phyloP scores from a whole-genome alignment of 169 alveolate species.

The Eimeria sp. region DNA sequence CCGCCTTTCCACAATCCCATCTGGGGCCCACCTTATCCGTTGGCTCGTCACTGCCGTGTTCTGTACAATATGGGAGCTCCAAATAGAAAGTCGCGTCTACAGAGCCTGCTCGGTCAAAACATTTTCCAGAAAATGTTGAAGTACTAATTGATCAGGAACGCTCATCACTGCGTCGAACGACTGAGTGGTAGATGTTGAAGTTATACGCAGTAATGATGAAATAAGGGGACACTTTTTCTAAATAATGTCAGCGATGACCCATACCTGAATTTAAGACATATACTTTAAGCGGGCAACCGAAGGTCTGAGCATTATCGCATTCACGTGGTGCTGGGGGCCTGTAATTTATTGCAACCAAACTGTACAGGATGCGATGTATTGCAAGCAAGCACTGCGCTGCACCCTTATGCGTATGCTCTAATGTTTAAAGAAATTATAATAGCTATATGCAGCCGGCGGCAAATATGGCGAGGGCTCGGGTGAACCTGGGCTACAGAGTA shows the following conservation, averaged over 20 bases:
- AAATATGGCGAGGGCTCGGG: background rate
- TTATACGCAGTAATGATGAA: background rate
- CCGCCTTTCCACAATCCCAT: background rate
- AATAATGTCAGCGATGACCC: background rate
- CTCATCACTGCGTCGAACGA: background rate
- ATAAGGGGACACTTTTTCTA: background rate
- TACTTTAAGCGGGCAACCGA: slow-evolving; percentile 71
- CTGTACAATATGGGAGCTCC: slow-evolving; percentile 77
- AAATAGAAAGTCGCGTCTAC: slow-evolving; percentile 57
- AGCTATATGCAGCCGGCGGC: background rate
- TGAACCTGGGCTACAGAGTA: background rate
- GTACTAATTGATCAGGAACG: background rate
- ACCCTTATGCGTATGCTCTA: background rate
- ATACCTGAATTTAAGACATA: slow-evolving; percentile 68
- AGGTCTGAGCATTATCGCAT: slow-evolving; percentile 67
- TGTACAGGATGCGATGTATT: background rate
- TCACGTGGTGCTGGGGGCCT: slow-evolving; percentile 76
- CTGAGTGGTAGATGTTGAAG: background rate
- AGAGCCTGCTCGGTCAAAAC: slow-evolving; percentile 10
- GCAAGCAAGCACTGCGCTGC: background rate
- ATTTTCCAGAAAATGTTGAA: background rate
- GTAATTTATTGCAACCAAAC: background rate
- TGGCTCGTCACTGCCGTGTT: slow-evolving; percentile 73
- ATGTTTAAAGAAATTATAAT: background rate
- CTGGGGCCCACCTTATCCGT: slow-evolving; percentile 42